Conservation (phyloP, 2,329 filamentous ascomycete species). For the Xylariales sp. region DNA sequence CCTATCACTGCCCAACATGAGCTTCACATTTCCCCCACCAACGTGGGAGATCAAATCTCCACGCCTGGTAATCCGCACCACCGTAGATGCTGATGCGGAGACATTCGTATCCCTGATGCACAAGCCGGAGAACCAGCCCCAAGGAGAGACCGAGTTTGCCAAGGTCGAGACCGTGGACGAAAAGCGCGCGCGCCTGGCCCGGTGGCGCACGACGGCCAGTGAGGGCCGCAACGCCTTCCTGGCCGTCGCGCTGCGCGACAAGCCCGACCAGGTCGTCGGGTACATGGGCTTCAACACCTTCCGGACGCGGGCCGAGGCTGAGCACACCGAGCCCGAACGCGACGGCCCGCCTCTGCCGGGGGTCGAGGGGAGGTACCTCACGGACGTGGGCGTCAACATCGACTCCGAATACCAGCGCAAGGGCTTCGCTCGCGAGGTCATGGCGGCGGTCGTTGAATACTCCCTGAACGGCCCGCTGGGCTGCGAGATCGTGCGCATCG, state of each 20-base stretch:
- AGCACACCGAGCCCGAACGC: not conserved
- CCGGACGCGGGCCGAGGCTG: not conserved
- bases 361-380: conserved; percentile 1
- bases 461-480: not conserved
- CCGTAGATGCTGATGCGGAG: not conserved
- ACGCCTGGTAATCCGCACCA: conserved; percentile 1
- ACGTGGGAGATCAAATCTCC: not conserved
- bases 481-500: not conserved
- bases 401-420: conserved; percentile 1
- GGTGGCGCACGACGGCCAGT: too few relatives aligned
- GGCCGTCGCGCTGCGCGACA: conserved; percentile 1
- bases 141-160: not conserved
- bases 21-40: conserved; percentile 2
- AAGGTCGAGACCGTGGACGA: not conserved
- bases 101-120: not conserved
- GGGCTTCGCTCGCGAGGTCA: not conserved
- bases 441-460: not conserved
- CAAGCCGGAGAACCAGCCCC: conserved; percentile 4
- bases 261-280: conserved; percentile 1
- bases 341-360: not conserved
- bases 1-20: not conserved
- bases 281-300: conserved; percentile 6
- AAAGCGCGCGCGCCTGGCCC: not conserved
- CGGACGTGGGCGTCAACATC: conserved; percentile 3
- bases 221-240: conserved; percentile 2